Evolutionary conservation across 192 early-diverging fungal species (phyloP).

Genomic region (Oehlia diaphana): DNA sequence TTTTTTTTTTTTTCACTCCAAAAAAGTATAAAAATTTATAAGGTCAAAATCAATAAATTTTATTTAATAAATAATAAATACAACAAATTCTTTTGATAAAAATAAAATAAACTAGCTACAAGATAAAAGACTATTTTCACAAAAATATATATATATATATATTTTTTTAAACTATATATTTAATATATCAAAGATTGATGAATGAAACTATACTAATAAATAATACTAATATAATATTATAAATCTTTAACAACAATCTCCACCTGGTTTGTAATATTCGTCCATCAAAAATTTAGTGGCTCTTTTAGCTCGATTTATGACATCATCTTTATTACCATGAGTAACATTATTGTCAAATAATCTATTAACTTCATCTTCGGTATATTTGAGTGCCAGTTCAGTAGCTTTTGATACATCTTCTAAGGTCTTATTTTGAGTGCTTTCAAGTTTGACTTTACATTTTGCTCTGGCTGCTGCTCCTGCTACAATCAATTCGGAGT

Average conservation of each 20-base stretch:
- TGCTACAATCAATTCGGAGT: conserved; percentile 16
- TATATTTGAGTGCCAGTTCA: background rate
- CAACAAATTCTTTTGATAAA: too few species aligned
- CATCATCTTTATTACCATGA: conserved; percentile 22
- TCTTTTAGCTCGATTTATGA: background rate
- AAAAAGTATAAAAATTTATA: too few species aligned
- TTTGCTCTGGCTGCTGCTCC: background rate
- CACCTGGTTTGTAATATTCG: conserved; percentile 6
- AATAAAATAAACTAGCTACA: too few species aligned
- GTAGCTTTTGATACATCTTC: background rate
- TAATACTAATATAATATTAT: too few species aligned
- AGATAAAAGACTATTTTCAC: too few species aligned
- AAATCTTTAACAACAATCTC: background rate
- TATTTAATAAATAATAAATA: too few species aligned
- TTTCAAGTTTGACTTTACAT: background rate
- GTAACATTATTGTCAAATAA: conserved; percentile 5
- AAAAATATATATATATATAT: too few species aligned
- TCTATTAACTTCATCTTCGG: conserved; percentile 15
- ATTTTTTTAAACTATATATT: too few species aligned
- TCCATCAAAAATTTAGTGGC: conserved; percentile 4
- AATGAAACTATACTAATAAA: too few species aligned
- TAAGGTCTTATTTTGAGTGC: background rate
- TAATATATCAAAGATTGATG: too few species aligned
- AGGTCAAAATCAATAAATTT: too few species aligned
- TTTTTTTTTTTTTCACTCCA: too few species aligned